phyloP scores from a whole-genome alignment of 2,329 filamentous ascomycete species.

The Colletotrichum melonis region DNA sequence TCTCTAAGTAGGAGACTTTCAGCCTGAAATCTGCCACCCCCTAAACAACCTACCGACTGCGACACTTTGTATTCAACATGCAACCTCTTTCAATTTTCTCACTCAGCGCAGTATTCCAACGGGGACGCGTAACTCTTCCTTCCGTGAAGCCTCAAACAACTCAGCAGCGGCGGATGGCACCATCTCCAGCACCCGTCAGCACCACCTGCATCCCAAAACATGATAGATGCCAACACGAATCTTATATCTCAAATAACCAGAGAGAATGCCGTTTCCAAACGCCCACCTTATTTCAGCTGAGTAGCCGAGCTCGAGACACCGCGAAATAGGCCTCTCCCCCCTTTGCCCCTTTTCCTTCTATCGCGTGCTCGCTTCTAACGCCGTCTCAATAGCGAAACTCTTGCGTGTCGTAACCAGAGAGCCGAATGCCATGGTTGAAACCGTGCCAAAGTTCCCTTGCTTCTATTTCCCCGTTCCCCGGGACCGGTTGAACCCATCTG shows the following conservation, averaged over 20 bases:
- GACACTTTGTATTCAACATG: neutral
- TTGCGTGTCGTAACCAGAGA: neutral
- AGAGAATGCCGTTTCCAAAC: neutral
- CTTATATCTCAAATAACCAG: slow-evolving; percentile 12
- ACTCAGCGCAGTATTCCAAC: neutral
- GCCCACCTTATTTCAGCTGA: neutral
- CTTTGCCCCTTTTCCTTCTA: neutral
- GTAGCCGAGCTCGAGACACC: neutral
- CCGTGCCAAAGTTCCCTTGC: neutral
- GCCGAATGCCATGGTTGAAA: neutral
- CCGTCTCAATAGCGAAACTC: neutral
- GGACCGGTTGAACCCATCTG: slow-evolving; percentile 23
- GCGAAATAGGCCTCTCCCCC: too few relatives aligned
- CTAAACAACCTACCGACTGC: neutral
- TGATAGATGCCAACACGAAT: slow-evolving; percentile 29
- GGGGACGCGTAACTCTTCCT: slow-evolving; percentile 22
- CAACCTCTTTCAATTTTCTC: neutral
- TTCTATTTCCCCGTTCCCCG: neutral
- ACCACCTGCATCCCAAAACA: slow-evolving; percentile 10
- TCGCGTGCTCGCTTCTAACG: neutral
- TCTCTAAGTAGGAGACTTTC: neutral
- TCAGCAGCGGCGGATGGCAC: slow-evolving; percentile 14
- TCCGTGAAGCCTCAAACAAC: slow-evolving; percentile 21
- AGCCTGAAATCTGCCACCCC: neutral
- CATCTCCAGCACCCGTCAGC: neutral